Base-by-base conservation (phyloP, 2,329 filamentous ascomycete genomes). In the Claviceps purpurea region DNA sequence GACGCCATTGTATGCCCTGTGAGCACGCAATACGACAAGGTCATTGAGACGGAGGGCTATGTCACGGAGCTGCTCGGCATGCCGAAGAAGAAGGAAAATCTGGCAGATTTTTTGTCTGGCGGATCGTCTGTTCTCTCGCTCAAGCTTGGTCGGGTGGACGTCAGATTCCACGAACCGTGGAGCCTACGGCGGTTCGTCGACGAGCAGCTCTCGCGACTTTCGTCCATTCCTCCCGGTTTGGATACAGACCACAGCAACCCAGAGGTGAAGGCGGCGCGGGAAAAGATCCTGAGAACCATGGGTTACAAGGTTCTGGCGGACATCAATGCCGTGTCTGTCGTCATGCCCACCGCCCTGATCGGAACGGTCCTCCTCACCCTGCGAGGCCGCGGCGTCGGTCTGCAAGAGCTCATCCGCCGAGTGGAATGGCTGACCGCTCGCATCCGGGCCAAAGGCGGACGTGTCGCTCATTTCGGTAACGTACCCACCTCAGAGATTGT, bases 1-100 rank as follows among this genome's bases (percentile, higher is more conserved):
- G 93, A 98, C 66, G 84, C 89, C 37, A 87, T 96, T 43, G 89
- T 98, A 50, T 95, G 91, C 60, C 93, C 93, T 0, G 93, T 98
- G 46, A 94, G 87, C 66, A 96, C 90, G 0, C 93, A 98, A 65
- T 98, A 98, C 64, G 93, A 98, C 73, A 98, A 97, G 64, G 93
- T 98, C 52, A 94, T 98, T 54, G 93, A 98, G 67, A 95, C 94
- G 1, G 89, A 95, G 67, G 93, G 89, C 5, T 98, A 98, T 62
- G 91, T 97, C 45, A 93, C 84, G 38, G 93, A 98, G 66, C 78
- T 98, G 2, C 77, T 98, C 0, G 93, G 93, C 3, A 84, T 94
- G 56, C 93, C 93, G 0, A 98, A 98, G 68, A 88, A 88, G 62
- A 95, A 95, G 64, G 93, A 98, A 64, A 96, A 95, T 56, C 71